phyloP scores from a whole-genome alignment of 306 rosid species.

The Sicyos edulis region DNA sequence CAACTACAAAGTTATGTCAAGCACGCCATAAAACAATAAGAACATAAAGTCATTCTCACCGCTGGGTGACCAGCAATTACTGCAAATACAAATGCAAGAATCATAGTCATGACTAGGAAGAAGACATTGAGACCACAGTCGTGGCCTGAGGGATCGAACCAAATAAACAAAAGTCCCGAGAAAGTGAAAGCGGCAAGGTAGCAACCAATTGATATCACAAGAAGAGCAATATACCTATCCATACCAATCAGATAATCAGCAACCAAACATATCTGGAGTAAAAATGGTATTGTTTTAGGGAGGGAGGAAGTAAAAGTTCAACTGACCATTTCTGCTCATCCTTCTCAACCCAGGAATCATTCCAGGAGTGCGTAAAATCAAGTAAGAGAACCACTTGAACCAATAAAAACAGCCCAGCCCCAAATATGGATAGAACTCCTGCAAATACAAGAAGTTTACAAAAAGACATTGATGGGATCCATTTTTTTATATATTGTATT shows the following conservation, averaged over 20 bases:
- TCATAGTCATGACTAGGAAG: constrained; percentile 85
- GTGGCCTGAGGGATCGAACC: constrained; percentile 91
- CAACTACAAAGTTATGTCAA: background rate
- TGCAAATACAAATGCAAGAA: constrained; percentile 65
- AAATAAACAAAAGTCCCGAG: constrained; percentile 78
- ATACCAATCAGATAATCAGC: constrained; percentile 21
- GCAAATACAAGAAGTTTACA: constrained; percentile 21
- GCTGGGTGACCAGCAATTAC: constrained; percentile 70
- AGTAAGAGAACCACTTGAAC: constrained; percentile 83
- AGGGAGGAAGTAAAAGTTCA: constrained; percentile 13
- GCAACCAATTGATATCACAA: constrained; percentile 70
- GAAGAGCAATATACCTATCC: constrained; percentile 85
- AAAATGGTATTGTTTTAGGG: background rate
- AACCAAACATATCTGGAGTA: background rate
- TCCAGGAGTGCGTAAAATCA: constrained; percentile 84
- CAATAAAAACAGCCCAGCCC: constrained; percentile 88
- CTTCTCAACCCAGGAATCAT: constrained; percentile 94
- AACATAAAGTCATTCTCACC: constrained; percentile 38
- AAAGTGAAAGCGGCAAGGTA: constrained; percentile 63
- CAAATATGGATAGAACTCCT: constrained; percentile 77
- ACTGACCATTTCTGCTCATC: constrained; percentile 86
- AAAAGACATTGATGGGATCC: too few relatives aligned
- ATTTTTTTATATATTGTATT: too few relatives aligned
- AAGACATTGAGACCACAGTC: constrained; percentile 90
- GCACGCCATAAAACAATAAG: background rate